phyloP scores from a whole-genome alignment of 441 rosid genomes.

The Bocquillonia castaneifolia region DNA sequence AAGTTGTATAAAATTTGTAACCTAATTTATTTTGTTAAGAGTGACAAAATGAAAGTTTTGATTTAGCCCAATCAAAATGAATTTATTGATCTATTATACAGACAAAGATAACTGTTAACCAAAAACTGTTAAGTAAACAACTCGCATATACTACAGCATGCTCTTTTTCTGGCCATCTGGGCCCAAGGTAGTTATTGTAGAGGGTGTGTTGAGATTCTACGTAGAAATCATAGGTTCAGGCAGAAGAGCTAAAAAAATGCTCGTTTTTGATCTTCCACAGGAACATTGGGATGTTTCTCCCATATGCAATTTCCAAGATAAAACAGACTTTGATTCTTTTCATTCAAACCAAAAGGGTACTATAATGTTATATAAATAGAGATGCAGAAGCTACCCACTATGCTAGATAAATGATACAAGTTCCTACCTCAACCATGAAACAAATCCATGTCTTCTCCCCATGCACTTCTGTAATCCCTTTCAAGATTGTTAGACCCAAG shows the following conservation, averaged over 20 bases:
- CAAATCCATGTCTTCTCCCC: slow-evolving; percentile 81
- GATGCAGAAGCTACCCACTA: too few species aligned
- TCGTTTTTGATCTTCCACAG: background rate
- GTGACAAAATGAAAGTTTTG: background rate
- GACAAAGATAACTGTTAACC: background rate
- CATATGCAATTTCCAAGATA: background rate
- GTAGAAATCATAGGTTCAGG: background rate
- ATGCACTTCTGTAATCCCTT: slow-evolving; percentile 78
- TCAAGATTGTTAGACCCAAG: slow-evolving; percentile 75
- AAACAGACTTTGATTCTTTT: background rate
- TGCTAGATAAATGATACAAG: too few species aligned
- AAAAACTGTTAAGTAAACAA: background rate
- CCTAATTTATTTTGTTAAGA: background rate
- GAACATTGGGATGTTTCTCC: background rate
- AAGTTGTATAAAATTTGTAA: background rate
- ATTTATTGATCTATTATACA: background rate
- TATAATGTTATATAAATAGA: too few species aligned
- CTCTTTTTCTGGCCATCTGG: background rate
- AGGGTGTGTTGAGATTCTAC: background rate
- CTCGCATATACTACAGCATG: background rate
- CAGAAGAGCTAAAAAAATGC: too few species aligned
- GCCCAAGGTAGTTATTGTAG: background rate
- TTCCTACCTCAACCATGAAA: slow-evolving; percentile 85
- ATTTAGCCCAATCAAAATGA: background rate
- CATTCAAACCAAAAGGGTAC: background rate